Evolutionary conservation across 1,284 basidiomycete species (phyloP).

Genomic region (Microbotryomycetes sp.): DNA sequence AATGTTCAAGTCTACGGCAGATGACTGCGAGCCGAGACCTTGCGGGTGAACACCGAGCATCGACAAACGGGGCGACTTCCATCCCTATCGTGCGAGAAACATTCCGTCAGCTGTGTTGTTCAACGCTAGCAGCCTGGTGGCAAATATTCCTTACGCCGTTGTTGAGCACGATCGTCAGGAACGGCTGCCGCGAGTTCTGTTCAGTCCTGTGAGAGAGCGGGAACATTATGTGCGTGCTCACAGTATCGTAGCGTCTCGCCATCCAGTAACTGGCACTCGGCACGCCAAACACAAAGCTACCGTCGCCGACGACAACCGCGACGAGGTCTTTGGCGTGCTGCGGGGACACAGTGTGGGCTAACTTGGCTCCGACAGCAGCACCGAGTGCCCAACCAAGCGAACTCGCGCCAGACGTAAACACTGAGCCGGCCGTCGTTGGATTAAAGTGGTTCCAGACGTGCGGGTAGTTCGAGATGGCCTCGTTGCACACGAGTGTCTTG

Average conservation of each 20-base stretch:
- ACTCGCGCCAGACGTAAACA: conserved; percentile 53
- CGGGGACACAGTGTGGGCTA: conserved; percentile 44
- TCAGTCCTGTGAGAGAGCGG: not conserved
- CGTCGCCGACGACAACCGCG: conserved; percentile 57
- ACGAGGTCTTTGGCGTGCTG: conserved; percentile 48
- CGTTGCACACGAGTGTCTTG: conserved; percentile 53
- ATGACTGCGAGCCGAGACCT: conserved; percentile 50
- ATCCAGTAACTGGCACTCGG: conserved; percentile 63
- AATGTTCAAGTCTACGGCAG: conserved; percentile 51
- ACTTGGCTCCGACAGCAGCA: conserved; percentile 53
- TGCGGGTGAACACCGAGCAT: conserved; percentile 58
- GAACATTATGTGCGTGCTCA: conserved; percentile 40
- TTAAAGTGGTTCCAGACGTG: conserved; percentile 49
- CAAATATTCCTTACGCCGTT: conserved; percentile 51
- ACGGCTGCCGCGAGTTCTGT: conserved; percentile 47
- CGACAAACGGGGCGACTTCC: conserved; percentile 54
- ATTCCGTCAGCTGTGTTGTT: no score
- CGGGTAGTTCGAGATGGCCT: conserved; percentile 54
- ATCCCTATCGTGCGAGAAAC: no score
- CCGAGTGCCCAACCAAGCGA: conserved; percentile 60
- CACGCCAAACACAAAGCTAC: conserved; percentile 58
- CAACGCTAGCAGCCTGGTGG: no score
- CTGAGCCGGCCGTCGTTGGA: conserved; percentile 40
- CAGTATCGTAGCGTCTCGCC: conserved; percentile 57
- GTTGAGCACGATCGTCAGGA: conserved; percentile 60